Base-by-base conservation (phyloP, 805 yeast genomes). In the Debaryomyces prosopidis region DNA sequence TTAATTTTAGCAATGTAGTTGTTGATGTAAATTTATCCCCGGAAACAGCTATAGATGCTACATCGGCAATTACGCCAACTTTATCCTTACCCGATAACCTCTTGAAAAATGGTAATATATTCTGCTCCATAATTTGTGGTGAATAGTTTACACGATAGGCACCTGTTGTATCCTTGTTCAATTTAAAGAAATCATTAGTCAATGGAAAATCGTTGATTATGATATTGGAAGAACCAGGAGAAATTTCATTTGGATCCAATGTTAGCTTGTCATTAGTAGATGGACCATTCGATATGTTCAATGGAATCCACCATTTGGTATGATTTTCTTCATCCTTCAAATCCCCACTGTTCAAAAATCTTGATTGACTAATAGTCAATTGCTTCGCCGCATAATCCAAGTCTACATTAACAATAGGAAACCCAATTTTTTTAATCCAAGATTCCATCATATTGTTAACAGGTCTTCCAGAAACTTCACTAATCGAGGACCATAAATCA, bases 381-480 rank as follows among this genome's bases (percentile, higher is more conserved):
- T 58, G 51, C 3, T 58, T 56, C 10, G 62, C 70, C 5, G 64
- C 61, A 6, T 15, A 19, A 6, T 33, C 17, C 44, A 71, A 66
- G 7, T 58, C 61, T 12, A 84, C 90, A 34, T 73, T 66, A 23
- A 88, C 54, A 23, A 85, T 71, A 3, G 96, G 96, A 67, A 71
- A 87, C 4, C 96, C 96, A 40, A 84, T 77, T 49, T 81, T 75
- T 43, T 77, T 73, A 52, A 86, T 85, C 96, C 96, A 88, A 16
- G 79, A 69, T 46, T 77, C 77, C 84, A 88, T 84, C 58, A 82
- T 74, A 19, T 60, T 45, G 48, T 71, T 71, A 32, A 88, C 79
- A 42, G 87, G 82, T 56, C 75, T 67, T 18, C 86, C 86, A 3
- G 87, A 75, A 11, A 75, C 86, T 44, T 77, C 84, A 42, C 82